These are phyloP conservation scores for Ophiostoma sp. DNA, from an alignment of 2,329 filamentous ascomycete genomes.

Conservation along the genomic window DNA sequence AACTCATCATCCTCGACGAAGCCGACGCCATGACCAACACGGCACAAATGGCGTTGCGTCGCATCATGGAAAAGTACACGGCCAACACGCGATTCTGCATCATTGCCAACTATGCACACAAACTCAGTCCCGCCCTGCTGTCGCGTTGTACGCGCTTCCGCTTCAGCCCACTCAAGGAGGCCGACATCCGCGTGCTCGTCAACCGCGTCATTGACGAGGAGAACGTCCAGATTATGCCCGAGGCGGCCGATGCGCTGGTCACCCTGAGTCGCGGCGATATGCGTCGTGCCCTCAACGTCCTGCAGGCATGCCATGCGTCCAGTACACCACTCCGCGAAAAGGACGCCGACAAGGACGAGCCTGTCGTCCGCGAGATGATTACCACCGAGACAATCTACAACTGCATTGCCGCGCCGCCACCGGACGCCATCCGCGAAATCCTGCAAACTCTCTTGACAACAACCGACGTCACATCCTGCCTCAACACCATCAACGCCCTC, in stretches of 20 bases:
- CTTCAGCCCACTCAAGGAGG: constrained; percentile 89
- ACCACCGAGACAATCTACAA: constrained; percentile 96
- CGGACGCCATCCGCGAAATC: constrained; percentile 82
- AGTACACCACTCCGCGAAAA: constrained; percentile 70
- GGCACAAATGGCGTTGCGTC: constrained; percentile 92
- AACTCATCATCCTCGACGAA: constrained; percentile 96
- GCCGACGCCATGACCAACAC: constrained; percentile 99
- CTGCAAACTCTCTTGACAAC: constrained; percentile 80
- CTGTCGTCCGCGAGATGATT: constrained; percentile 71
- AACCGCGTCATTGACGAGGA: constrained; percentile 90
- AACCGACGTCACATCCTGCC: constrained; percentile 82
- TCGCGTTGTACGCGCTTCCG: constrained; percentile 93
- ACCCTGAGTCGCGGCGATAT: constrained; percentile 92
- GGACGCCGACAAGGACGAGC: constrained; percentile 53
- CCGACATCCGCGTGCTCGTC: constrained; percentile 79
- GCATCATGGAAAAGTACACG: constrained; percentile 99
- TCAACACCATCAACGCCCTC: constrained; percentile 83
- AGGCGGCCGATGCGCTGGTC: constrained; percentile 81
- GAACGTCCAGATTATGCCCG: constrained; percentile 75
- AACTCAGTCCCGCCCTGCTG: constrained; percentile 87
- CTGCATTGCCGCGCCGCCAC: constrained; percentile 93
- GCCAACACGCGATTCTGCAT: constrained; percentile 97
- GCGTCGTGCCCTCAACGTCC: constrained; percentile 88
- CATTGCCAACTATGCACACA: constrained; percentile 98
- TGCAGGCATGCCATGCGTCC: constrained; percentile 95